These are phyloP conservation scores for Leccinum subgranulosum DNA, from an alignment of 768 basidiomycete genomes.

Conservation along the genomic window DNA sequence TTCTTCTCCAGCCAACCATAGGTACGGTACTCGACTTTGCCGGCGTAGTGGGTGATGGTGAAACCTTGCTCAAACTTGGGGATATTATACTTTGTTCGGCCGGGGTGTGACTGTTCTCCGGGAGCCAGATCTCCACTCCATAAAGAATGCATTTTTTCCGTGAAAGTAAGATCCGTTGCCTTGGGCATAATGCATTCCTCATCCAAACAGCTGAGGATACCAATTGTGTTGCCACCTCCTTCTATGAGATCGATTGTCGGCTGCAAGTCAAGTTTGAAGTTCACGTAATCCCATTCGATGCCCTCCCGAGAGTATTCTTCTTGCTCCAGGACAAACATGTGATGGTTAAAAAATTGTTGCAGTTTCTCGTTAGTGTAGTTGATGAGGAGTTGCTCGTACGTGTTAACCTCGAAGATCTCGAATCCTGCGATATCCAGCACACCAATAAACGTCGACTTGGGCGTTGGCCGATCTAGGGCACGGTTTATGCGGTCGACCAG, in stretches of 20 bases:
- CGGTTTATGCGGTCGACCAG: slow-evolving; percentile 95
- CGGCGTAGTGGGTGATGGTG: slow-evolving; percentile 94
- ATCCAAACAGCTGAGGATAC: slow-evolving; percentile 89
- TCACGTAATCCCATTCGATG: slow-evolving; percentile 97
- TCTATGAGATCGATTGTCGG: slow-evolving; percentile 99
- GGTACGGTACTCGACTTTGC: slow-evolving; percentile 93
- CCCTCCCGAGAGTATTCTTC: slow-evolving; percentile 96
- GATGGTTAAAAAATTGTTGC: slow-evolving; percentile 98
- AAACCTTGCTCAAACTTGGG: slow-evolving; percentile 92
- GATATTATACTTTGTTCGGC: slow-evolving; percentile 80
- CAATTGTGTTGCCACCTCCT: slow-evolving; percentile 65
- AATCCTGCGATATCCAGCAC: slow-evolving; percentile 99
- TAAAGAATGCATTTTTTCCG: slow-evolving; percentile 80
- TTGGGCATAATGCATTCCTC: slow-evolving; percentile 99
- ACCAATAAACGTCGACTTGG: slow-evolving; percentile 92
- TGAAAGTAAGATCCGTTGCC: slow-evolving; percentile 92
- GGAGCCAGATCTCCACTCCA: slow-evolving; percentile 52
- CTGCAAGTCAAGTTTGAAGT: slow-evolving; percentile 95
- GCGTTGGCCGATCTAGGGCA: slow-evolving; percentile 89
- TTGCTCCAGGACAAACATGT: slow-evolving; percentile 99
- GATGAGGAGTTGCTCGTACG: slow-evolving; percentile 97
- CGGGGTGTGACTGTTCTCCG: slow-evolving; percentile 59
- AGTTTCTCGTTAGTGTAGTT: slow-evolving; percentile 99
- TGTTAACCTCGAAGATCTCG: slow-evolving; percentile 93
- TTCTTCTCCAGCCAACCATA: slow-evolving; percentile 99